These are phyloP conservation scores for Ceratocystis papillata DNA, from an alignment of 2,329 filamentous ascomycete genomes.

Conservation along the genomic window DNA sequence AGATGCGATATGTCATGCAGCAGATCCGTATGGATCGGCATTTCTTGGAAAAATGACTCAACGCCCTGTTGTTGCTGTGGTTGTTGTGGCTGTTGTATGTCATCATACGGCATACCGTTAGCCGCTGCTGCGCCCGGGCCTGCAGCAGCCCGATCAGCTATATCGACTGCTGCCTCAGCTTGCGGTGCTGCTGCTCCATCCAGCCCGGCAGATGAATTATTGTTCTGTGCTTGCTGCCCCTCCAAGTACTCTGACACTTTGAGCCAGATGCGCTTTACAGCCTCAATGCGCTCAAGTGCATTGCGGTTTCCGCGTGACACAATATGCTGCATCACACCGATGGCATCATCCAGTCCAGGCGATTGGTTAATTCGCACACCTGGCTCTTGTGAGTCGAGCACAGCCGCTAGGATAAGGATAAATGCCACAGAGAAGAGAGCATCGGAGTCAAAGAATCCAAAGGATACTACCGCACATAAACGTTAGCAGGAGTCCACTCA, in stretches of 20 bases:
- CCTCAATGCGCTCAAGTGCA: conserved; percentile 20
- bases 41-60: conserved; percentile 19
- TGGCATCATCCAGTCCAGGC: conserved; percentile 22
- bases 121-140: background rate
- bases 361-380: conserved; percentile 13
- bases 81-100: conserved; percentile 12
- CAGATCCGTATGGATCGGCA: conserved; percentile 22
- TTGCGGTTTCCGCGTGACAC: conserved; percentile 20
- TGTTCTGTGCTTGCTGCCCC: background rate
- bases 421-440: conserved; percentile 25
- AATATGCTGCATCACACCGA: conserved; percentile 24
- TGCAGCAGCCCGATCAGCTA: background rate
- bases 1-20: conserved; percentile 23
- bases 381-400: conserved; percentile 23
- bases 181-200: background rate
- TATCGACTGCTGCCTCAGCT: background rate
- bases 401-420: conserved; percentile 22
- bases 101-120: conserved; percentile 15
- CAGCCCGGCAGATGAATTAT: background rate
- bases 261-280: conserved; percentile 23
- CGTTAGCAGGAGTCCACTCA: background rate
- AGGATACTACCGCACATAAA: conserved; percentile 12
- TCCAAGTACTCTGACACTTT: conserved; percentile 23
- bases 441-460: conserved; percentile 24
- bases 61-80: conserved; percentile 14